Conservation (phyloP, 768 basidiomycete genomes). For the Amanita subjunquillea region DNA sequence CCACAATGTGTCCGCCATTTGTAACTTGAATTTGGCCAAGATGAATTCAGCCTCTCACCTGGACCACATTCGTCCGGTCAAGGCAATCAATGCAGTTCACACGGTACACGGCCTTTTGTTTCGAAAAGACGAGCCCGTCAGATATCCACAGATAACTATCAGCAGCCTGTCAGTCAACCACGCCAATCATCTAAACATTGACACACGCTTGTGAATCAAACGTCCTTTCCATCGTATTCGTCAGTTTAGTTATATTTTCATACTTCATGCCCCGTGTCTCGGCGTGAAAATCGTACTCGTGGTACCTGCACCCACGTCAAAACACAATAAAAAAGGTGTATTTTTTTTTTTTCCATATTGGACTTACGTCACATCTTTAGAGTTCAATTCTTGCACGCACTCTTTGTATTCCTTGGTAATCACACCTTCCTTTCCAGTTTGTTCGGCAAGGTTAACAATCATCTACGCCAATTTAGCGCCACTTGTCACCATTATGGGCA, state of each 20-base stretch:
- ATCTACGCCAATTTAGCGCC: conserved; percentile 31
- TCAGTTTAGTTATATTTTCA: conserved; percentile 80
- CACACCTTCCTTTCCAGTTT: conserved; percentile 76
- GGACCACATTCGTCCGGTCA: conserved; percentile 91
- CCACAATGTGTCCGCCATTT: background rate
- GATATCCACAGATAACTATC: conserved; percentile 77
- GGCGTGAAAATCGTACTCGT: conserved; percentile 86
- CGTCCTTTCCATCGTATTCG: conserved; percentile 54
- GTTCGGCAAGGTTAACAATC: conserved; percentile 85
- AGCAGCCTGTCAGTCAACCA: background rate
- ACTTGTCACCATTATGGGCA: conserved; percentile 3
- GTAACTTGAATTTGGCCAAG: background rate
- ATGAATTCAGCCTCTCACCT: conserved; percentile 32
- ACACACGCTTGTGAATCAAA: conserved; percentile 75
- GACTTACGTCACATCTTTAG: conserved; percentile 47
- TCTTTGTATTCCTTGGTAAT: conserved; percentile 75
- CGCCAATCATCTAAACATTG: background rate
- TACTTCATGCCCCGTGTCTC: conserved; percentile 98
- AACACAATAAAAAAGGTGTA: background rate
- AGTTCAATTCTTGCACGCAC: conserved; percentile 45
- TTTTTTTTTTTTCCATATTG: background rate
- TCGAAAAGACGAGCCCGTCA: conserved; percentile 54
- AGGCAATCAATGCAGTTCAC: conserved; percentile 95
- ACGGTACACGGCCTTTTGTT: conserved; percentile 81
- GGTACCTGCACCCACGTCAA: conserved; percentile 39